Percentiles rank a stretch among this genome's conserved stretches.
These are phyloP conservation scores for Acer saccharum DNA, from an alignment of 345 rosid genomes.

Conservation along the genomic window DNA sequence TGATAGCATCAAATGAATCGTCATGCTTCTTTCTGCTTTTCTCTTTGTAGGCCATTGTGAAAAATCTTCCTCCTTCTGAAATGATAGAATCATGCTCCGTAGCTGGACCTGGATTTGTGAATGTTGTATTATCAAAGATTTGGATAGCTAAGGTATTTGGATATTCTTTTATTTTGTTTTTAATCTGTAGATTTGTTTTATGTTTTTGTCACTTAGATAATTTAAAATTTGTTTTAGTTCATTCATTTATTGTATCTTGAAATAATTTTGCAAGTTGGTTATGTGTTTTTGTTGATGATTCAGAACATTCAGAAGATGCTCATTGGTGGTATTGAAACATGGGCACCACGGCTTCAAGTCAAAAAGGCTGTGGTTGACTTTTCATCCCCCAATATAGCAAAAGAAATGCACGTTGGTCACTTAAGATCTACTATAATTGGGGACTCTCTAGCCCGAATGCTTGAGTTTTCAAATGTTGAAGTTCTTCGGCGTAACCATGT, in stretches of 20 bases:
- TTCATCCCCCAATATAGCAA: conserved; percentile 98
- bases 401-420: conserved; percentile 99
- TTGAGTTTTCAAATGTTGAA: conserved; percentile 84
- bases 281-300: conserved; percentile 22
- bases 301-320: conserved; percentile 91
- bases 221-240: neutral
- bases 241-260: conserved; percentile 1
- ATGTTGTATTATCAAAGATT: conserved; percentile 61
- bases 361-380: conserved; percentile 93
- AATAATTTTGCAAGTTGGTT: conserved; percentile 8
- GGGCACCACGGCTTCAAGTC: conserved; percentile 71
- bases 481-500: conserved; percentile 98
- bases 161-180: neutral
- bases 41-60: conserved; percentile 61
- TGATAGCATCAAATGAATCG: conserved; percentile 2
- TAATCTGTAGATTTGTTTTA: neutral
- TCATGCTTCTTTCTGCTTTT: neutral
- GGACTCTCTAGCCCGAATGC: conserved; percentile 92
- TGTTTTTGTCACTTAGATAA: neutral
- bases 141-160: conserved; percentile 87
- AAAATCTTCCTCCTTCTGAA: conserved; percentile 74
- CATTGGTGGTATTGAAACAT: conserved; percentile 71
- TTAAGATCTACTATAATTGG: conserved; percentile 96
- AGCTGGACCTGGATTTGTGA: conserved; percentile 95
- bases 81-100: conserved; percentile 83